A percentile compares a stretch with the other conserved stretches of the same genome.
Conservation (phyloP, 139 green algal genomes). For the Closterium sp. region DNA sequence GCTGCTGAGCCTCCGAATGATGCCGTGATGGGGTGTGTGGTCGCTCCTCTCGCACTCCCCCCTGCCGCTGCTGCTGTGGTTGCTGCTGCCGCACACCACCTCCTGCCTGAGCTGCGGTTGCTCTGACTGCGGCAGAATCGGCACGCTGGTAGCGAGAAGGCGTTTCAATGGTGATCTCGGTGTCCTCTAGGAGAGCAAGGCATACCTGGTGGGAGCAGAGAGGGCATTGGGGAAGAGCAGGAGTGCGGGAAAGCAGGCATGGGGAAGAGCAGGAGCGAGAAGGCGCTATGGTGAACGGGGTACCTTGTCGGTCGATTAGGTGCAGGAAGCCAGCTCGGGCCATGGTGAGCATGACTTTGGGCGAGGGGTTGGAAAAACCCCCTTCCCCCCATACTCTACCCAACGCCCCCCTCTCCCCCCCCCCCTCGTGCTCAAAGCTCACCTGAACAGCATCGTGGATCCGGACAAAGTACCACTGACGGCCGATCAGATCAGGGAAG, state of each 20-base stretch:
- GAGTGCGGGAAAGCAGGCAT: too few species aligned
- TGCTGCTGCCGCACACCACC: neutral
- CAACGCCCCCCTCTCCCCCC: too few species aligned
- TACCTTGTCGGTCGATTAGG: slow-evolving; percentile 47
- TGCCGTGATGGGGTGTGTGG: neutral
- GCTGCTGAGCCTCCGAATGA: neutral
- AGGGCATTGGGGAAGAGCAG: too few species aligned
- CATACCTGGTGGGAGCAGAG: neutral
- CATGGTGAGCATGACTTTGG: slow-evolving; percentile 40
- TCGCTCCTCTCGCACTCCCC: neutral
- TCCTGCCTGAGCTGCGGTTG: too few species aligned
- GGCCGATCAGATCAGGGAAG: slow-evolving; percentile 48
- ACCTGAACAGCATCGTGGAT: slow-evolving; percentile 54
- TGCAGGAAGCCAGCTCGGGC: slow-evolving; percentile 8
- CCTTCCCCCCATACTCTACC: too few species aligned
- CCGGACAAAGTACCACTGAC: slow-evolving; percentile 52
- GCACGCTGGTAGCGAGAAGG: neutral
- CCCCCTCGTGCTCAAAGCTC: neutral
- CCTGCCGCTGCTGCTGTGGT: too few species aligned
- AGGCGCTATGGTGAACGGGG: slow-evolving; percentile 37
- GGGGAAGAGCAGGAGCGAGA: too few species aligned
- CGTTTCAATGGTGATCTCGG: neutral
- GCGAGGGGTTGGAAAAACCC: too few species aligned
- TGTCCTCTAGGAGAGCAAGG: neutral
- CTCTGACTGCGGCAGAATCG: neutral